Base-by-base conservation (phyloP, 2,329 filamentous ascomycete species). In the Colletotrichum lini region DNA sequence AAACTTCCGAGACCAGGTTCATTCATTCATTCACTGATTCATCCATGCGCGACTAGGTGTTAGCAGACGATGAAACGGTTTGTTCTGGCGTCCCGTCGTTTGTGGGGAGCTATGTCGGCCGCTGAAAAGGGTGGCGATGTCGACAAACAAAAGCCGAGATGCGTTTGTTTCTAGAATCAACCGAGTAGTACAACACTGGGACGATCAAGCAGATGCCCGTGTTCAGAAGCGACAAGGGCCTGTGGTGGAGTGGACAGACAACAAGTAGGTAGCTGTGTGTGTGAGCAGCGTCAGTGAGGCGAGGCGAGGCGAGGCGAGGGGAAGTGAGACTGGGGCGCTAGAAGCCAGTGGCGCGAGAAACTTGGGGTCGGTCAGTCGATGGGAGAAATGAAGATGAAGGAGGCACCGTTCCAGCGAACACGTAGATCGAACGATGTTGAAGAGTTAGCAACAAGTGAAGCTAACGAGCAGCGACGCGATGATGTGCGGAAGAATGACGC, bases 311-410 rank as follows among this genome's bases (percentile, higher is more conserved):
- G 30, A 30, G 30, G 30, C 30, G 30, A 30, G 30, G 6, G 6
- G 30, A 30, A n/a, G 30, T 21, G 21, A 62, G 45, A 57, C 23
- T 38, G 30, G 38, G n/a, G n/a, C 6, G n/a, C 38, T 61, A 26
- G 61, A 67, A 50, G 15, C 35, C 57, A 67, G 56, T 61, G 63
- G 67, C 44, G 56, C 42, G 49, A 40, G 42, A 44, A n/a, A 42
- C 5, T 58, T 23, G 57, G n/a, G n/a, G n/a, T n/a, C 3, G 35
- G 50, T 21, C 40, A n/a, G 65, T n/a, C 18, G 57, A 21, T 45
- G 63, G 42, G 42, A 70, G 67, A 70, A 67, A 70, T 62, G 63
- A 52, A 49, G 54, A 70, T 67, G 67, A 67, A 67, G 63, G 56
- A 45, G 52, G 56, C 54, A n/a, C 53, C 64, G 50, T 67, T 56